Percentiles rank a stretch among this genome's conserved stretches.
phyloP scores from a whole-genome alignment of 164 flowering plant species.

The Buxus sempervirens region DNA sequence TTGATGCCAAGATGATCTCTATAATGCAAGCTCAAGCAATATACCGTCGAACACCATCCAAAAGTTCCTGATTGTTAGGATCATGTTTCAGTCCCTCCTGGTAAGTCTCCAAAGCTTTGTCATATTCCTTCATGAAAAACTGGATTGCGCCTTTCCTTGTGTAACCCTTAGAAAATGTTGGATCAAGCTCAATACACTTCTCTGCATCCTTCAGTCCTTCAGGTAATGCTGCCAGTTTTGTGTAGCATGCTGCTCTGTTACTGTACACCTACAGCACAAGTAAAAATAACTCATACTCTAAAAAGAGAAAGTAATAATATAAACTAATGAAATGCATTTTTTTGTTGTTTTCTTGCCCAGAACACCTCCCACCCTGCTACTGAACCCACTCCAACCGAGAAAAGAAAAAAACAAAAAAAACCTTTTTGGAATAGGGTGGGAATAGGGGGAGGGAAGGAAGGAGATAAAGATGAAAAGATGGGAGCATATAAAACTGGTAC shows the following conservation, averaged over 20 bases:
- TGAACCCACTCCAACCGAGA: too few relatives aligned
- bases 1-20: background rate
- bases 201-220: slow-evolving; percentile 97
- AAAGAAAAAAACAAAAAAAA: too few relatives aligned
- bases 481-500: too few relatives aligned
- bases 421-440: too few relatives aligned
- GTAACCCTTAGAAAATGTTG: slow-evolving; percentile 88
- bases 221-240: slow-evolving; percentile 89
- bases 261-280: slow-evolving; percentile 66
- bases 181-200: slow-evolving; percentile 96
- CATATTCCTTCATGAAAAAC: slow-evolving; percentile 96
- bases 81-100: slow-evolving; percentile 92
- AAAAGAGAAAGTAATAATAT: background rate
- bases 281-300: background rate
- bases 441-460: background rate
- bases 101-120: slow-evolving; percentile 95
- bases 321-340: too few relatives aligned
- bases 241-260: slow-evolving; percentile 95
- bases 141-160: slow-evolving; percentile 91
- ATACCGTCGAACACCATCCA: slow-evolving; percentile 83
- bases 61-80: slow-evolving; percentile 68
- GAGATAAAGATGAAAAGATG: background rate
- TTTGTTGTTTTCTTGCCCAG: too few relatives aligned
- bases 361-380: too few relatives aligned
- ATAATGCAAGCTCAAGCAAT: background rate